Conservation (phyloP, 2,329 filamentous ascomycete species). For the Aspergillus pseudotamarii region DNA sequence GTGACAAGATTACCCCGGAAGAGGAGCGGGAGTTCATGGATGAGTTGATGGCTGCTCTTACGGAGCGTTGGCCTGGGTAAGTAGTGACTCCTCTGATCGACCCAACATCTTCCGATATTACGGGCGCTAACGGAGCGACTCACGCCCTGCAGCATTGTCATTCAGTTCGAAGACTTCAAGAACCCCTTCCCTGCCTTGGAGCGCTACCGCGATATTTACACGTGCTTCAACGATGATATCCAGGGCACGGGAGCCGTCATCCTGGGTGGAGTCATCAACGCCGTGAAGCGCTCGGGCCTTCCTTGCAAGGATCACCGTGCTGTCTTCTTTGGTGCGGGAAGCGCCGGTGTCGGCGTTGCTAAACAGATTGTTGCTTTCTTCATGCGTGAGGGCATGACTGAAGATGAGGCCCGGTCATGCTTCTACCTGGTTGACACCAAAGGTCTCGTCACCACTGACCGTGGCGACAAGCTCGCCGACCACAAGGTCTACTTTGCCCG, state of each 20-base stretch:
- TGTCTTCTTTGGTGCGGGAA: slow-evolving; percentile 94
- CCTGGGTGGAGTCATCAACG: slow-evolving; percentile 75
- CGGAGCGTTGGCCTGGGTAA: slow-evolving; percentile 72
- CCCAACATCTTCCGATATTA: slow-evolving; percentile 16
- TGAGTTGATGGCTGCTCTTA: slow-evolving; percentile 91
- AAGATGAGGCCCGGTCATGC: slow-evolving; percentile 83
- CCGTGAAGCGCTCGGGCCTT: slow-evolving; percentile 81
- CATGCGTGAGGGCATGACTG: slow-evolving; percentile 84
- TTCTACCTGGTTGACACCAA: slow-evolving; percentile 98
- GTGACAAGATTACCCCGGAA: slow-evolving; percentile 74
- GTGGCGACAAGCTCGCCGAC: slow-evolving; percentile 89
- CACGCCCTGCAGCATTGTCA: slow-evolving; percentile 60
- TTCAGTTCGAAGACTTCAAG: slow-evolving; percentile 98
- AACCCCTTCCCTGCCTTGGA: slow-evolving; percentile 94
- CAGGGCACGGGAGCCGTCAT: slow-evolving; percentile 97
- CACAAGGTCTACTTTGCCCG: slow-evolving; percentile 75
- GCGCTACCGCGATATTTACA: slow-evolving; percentile 83
- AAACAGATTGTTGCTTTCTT: slow-evolving; percentile 98
- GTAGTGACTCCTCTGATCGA: slow-evolving; percentile 29
- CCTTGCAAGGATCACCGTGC: slow-evolving; percentile 88
- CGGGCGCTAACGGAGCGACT: slow-evolving; percentile 24
- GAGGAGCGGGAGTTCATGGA: slow-evolving; percentile 92
- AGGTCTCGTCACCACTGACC: slow-evolving; percentile 89
- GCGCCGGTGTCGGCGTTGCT: slow-evolving; percentile 93
- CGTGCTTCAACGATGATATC: slow-evolving; percentile 98